A percentile compares a stretch with the other conserved stretches of the same genome.
Conservation (phyloP, 2,329 filamentous ascomycete species). For the Metarhizium rileyi region DNA sequence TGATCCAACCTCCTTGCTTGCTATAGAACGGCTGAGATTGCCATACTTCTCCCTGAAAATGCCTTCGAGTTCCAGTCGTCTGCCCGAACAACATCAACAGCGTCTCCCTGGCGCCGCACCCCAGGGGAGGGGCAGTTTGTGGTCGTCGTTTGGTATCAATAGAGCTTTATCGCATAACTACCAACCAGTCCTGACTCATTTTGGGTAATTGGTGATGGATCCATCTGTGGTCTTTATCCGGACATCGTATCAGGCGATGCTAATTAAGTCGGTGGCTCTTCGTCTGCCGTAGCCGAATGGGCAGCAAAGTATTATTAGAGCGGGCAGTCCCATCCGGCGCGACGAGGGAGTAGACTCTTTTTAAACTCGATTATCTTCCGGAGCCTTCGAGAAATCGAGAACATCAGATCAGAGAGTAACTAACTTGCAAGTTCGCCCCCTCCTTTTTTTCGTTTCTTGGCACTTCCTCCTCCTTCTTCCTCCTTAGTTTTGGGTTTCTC, state of each 20-base stretch:
- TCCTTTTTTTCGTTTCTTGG: too few species aligned
- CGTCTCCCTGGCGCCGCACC: constrained; percentile 3
- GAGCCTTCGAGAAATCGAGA: neutral
- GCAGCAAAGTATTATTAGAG: neutral
- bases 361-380: neutral
- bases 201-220: neutral
- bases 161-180: constrained; percentile 5
- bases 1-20: neutral
- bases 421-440: too few species aligned
- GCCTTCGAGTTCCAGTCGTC: neutral
- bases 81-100: neutral
- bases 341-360: neutral
- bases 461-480: too few species aligned
- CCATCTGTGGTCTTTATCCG: neutral
- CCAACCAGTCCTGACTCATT: neutral
- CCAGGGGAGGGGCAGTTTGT: neutral
- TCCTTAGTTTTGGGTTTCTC: neutral
- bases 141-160: neutral
- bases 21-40: too few species aligned
- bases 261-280: neutral
- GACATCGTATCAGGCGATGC: neutral
- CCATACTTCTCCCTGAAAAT: constrained; percentile 2
- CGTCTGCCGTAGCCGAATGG: neutral
- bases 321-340: neutral
- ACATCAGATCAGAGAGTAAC: too few species aligned